phyloP scores from a whole-genome alignment of 2,329 filamentous ascomycete genomes.

The Colletotrichum sp. region DNA sequence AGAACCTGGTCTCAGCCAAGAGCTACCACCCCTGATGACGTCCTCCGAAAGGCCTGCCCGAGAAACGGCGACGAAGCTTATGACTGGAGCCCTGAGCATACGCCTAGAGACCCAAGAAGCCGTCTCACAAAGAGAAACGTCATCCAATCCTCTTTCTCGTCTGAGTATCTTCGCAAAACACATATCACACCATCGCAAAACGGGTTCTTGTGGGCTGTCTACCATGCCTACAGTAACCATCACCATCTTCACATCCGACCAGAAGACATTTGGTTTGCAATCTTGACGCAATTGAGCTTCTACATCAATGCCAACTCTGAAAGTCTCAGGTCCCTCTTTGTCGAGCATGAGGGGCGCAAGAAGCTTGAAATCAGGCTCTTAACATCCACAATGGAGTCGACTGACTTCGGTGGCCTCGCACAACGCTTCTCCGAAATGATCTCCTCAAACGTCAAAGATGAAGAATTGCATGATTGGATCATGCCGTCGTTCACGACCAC shows the following conservation, averaged over 20 bases:
- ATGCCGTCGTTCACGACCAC: slow-evolving; percentile 59
- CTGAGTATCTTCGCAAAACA: background rate
- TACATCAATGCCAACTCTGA: slow-evolving; percentile 53
- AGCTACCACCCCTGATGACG: background rate
- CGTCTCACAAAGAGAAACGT: too few species aligned
- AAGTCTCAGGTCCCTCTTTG: slow-evolving; percentile 46
- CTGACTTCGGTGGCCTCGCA: slow-evolving; percentile 29
- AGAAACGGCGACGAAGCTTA: fast-evolving
- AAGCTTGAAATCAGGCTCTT: slow-evolving; percentile 22
- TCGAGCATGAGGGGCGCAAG: slow-evolving; percentile 41
- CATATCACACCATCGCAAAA: slow-evolving; percentile 28
- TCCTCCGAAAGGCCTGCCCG: background rate
- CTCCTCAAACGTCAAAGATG: slow-evolving; percentile 44
- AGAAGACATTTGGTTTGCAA: slow-evolving; percentile 59
- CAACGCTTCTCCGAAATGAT: slow-evolving; percentile 45
- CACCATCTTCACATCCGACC: slow-evolving; percentile 53
- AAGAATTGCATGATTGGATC: slow-evolving; percentile 49
- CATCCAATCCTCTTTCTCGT: background rate
- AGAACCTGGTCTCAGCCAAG: background rate
- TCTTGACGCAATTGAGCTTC: slow-evolving; percentile 51
- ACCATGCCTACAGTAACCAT: slow-evolving; percentile 47
- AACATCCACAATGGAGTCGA: too few species aligned
- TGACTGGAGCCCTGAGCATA: too few species aligned
- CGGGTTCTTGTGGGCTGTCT: slow-evolving; percentile 42
- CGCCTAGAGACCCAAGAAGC: too few species aligned